These are phyloP conservation scores for Tricholoma bakamatsutake DNA, from an alignment of 768 basidiomycete genomes.

Conservation along the genomic window DNA sequence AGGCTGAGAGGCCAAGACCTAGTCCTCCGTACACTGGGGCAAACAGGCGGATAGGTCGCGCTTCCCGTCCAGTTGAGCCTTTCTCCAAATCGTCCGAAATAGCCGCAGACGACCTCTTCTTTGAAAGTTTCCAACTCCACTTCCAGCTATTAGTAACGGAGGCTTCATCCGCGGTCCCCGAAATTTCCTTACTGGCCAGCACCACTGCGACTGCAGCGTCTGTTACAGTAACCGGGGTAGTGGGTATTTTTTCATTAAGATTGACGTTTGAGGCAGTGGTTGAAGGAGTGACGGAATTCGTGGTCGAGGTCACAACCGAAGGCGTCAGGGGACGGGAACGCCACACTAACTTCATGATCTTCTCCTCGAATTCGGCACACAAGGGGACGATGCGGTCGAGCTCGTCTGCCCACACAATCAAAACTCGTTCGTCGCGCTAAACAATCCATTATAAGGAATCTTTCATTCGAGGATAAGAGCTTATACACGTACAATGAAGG, in stretches of 20 bases:
- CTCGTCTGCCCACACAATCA: conserved; percentile 83
- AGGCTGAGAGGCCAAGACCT: conserved; percentile 58
- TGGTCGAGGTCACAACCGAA: conserved; percentile 30
- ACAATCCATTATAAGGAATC: conserved; percentile 7
- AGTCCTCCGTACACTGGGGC: conserved; percentile 73
- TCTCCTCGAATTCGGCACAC: conserved; percentile 68
- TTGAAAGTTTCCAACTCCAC: conserved; percentile 44
- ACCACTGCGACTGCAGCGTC: conserved; percentile 26
- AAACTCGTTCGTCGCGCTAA: conserved; percentile 77
- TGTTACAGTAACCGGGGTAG: conserved; percentile 20
- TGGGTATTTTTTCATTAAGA: conserved; percentile 43
- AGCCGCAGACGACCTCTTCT: conserved; percentile 25
- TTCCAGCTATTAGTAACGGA: conserved; percentile 22
- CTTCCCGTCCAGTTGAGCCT: conserved; percentile 26
- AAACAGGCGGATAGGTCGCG: conserved; percentile 52
- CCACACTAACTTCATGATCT: conserved; percentile 55
- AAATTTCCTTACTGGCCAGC: conserved; percentile 16
- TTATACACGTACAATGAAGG: conserved; percentile 63
- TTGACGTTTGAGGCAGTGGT: conserved; percentile 48
- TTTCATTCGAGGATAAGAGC: neutral
- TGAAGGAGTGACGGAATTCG: conserved; percentile 38
- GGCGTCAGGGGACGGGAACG: conserved; percentile 34
- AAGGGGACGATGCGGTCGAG: conserved; percentile 74
- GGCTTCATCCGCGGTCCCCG: conserved; percentile 9
- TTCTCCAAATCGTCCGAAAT: conserved; percentile 46